These are phyloP conservation scores for Nematodospora anomalae DNA, from an alignment of 1,139 yeast genomes.

Conservation along the genomic window DNA sequence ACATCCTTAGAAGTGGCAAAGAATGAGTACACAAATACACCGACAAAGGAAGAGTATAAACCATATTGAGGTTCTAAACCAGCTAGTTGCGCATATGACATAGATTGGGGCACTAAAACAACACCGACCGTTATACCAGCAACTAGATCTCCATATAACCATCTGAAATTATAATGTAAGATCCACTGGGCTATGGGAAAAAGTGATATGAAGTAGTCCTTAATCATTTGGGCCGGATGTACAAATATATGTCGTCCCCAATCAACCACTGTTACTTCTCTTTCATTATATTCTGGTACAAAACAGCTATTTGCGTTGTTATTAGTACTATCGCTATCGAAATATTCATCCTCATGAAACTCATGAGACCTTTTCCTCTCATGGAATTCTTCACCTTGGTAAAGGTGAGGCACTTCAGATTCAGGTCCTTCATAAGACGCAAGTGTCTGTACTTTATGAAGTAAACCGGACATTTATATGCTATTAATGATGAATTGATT, in stretches of 20 bases:
- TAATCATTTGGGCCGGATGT: conserved; percentile 41
- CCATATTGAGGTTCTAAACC: conserved; percentile 82
- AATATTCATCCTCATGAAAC: conserved; percentile 11
- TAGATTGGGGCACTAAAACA: conserved; percentile 90
- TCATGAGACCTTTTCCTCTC: conserved; percentile 16
- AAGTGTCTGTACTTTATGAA: conserved; percentile 14
- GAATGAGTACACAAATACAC: conserved; percentile 83
- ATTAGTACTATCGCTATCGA: conserved; percentile 1
- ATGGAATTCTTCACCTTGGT: conserved; percentile 15
- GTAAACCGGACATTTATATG: conserved; percentile 13
- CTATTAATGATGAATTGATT: not conserved
- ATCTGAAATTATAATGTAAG: conserved; percentile 71
- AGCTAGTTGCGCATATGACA: conserved; percentile 93
- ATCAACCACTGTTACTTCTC: conserved; percentile 44
- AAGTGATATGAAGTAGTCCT: conserved; percentile 55
- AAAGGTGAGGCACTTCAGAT: conserved; percentile 24
- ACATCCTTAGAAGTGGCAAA: conserved; percentile 97
- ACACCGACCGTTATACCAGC: conserved; percentile 95
- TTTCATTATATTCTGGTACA: conserved; percentile 44
- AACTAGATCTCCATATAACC: conserved; percentile 81
- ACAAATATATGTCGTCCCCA: conserved; percentile 39
- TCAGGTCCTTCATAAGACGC: conserved; percentile 15
- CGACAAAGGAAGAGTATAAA: conserved; percentile 87
- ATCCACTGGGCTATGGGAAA: conserved; percentile 86
- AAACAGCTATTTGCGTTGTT: conserved; percentile 10